phyloP scores from a whole-genome alignment of 2,329 filamentous ascomycete species.

The Penicillium rolfsii region DNA sequence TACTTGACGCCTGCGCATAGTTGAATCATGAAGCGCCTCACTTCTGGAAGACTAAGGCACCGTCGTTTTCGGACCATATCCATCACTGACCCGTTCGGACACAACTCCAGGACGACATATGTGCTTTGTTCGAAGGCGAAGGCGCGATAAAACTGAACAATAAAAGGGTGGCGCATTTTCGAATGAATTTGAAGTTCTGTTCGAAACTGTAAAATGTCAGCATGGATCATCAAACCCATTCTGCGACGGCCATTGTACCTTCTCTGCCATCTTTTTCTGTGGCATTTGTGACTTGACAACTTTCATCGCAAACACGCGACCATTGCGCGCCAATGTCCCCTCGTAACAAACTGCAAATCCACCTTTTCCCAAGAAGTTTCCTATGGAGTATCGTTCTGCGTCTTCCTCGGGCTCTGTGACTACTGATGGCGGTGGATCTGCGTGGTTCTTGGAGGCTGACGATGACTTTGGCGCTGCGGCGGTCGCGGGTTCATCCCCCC shows the following conservation, averaged over 20 bases:
- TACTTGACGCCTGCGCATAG: conserved; percentile 98
- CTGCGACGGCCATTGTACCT: conserved; percentile 38
- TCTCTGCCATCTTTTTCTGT: conserved; percentile 57
- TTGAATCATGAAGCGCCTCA: conserved; percentile 90
- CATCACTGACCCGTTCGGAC: conserved; percentile 93
- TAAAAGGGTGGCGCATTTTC: conserved; percentile 93
- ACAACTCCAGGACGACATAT: conserved; percentile 92
- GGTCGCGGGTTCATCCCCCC: conserved; percentile 41
- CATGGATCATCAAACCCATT: neutral
- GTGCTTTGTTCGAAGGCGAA: conserved; percentile 89
- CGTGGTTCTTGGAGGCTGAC: conserved; percentile 47
- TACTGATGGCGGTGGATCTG: conserved; percentile 49
- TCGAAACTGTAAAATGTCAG: conserved; percentile 58
- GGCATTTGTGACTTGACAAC: conserved; percentile 55
- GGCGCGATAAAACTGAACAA: conserved; percentile 92
- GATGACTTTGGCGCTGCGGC: conserved; percentile 38
- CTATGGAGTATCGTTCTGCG: conserved; percentile 51
- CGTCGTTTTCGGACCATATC: conserved; percentile 95
- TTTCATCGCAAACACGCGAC: conserved; percentile 54
- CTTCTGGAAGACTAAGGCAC: conserved; percentile 89
- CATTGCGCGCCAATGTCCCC: conserved; percentile 48
- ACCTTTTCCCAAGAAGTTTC: conserved; percentile 53
- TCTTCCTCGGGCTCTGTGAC: conserved; percentile 51
- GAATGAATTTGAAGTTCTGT: conserved; percentile 96
- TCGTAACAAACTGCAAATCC: conserved; percentile 57